Evolutionary conservation across 768 basidiomycete genomes (phyloP).

Genomic region (Trametopsis cervina): DNA sequence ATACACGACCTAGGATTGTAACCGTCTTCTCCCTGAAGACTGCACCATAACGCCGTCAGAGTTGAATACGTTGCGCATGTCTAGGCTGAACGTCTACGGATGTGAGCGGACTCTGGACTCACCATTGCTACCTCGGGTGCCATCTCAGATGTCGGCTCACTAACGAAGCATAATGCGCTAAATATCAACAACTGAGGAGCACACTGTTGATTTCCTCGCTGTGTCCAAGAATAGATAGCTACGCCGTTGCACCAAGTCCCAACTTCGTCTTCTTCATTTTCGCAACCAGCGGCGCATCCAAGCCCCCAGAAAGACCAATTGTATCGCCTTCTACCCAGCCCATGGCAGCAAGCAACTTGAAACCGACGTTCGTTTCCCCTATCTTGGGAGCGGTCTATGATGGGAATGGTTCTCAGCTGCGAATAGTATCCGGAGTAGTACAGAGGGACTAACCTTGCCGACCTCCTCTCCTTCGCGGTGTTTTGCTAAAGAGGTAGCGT

Average conservation of each 20-base stretch:
- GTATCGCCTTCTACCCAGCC: constrained; percentile 82
- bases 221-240: too few species aligned
- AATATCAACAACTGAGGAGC: too few species aligned
- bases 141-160: too few species aligned
- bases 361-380: constrained; percentile 74
- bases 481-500: constrained; percentile 29
- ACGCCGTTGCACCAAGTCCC: constrained; percentile 72
- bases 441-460: constrained; percentile 49
- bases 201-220: too few species aligned
- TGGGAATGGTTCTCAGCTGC: neutral
- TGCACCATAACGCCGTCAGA: too few species aligned
- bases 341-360: constrained; percentile 83
- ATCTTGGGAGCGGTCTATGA: constrained; percentile 74
- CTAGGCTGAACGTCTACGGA: too few species aligned
- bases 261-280: constrained; percentile 83
- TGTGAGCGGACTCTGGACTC: too few species aligned
- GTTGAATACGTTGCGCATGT: too few species aligned
- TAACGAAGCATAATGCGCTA: too few species aligned
- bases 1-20: too few species aligned
- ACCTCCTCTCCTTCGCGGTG: constrained; percentile 85
- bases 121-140: too few species aligned
- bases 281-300: constrained; percentile 73
- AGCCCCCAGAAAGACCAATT: constrained; percentile 60
- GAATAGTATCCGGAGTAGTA: neutral
- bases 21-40: too few species aligned